Conservation (phyloP, 2,329 filamentous ascomycete genomes). For the Thelonectria blattea region DNA sequence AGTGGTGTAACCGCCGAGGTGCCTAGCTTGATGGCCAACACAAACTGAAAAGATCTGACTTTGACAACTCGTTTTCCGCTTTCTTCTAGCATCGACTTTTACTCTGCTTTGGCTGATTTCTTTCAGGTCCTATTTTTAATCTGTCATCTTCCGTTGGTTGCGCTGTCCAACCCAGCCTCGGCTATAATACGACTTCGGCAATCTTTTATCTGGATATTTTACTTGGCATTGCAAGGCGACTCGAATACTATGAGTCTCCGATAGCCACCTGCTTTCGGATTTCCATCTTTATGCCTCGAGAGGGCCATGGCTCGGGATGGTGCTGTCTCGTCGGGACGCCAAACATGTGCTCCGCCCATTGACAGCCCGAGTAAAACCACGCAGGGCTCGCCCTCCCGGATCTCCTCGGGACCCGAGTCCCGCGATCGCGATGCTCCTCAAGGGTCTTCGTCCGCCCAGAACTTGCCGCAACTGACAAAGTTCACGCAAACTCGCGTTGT, state of each 20-base stretch:
- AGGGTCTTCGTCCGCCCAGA: not conserved
- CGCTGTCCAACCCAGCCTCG: not conserved
- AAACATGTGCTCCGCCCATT: conserved; percentile 22
- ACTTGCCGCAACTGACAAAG: conserved; percentile 2
- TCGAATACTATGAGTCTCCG: conserved; percentile 18
- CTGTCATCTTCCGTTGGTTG: not conserved
- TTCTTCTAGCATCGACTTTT: conserved; percentile 1
- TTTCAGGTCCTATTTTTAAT: not conserved
- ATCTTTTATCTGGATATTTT: not conserved
- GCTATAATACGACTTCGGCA: not conserved
- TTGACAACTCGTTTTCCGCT: conserved; percentile 21
- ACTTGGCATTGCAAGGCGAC: not conserved
- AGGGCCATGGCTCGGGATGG: conserved; percentile 28
- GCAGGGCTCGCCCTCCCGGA: not conserved
- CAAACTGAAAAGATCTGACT: conserved; percentile 81
- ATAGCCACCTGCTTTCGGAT: conserved; percentile 7
- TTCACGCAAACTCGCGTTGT: conserved; percentile 17
- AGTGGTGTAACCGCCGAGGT: conserved; percentile 56
- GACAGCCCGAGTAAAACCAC: conserved; percentile 18
- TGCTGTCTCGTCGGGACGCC: conserved; percentile 21
- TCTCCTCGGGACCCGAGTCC: conserved; percentile 9
- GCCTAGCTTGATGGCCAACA: conserved; percentile 56
- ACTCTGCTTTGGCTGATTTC: not conserved
- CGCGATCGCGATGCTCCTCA: not conserved
- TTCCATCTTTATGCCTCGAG: conserved; percentile 13